These are phyloP conservation scores for Tagetes erecta DNA, from an alignment of 129 eudicot species.

Conservation along the genomic window DNA sequence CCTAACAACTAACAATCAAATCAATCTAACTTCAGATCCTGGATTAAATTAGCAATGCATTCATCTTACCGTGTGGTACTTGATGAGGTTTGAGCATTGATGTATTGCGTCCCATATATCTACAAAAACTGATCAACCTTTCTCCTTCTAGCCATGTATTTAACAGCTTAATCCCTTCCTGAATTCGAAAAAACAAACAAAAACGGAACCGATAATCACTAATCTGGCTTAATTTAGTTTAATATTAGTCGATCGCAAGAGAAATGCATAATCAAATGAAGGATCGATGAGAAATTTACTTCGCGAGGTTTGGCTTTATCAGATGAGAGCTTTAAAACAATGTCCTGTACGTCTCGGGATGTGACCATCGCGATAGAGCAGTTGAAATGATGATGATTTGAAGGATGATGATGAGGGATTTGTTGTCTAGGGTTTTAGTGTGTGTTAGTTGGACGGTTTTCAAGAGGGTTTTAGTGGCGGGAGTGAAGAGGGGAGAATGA, in stretches of 20 bases:
- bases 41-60: neutral
- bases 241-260: neutral
- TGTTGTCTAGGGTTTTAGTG: conserved; percentile 23
- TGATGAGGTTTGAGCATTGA: conserved; percentile 63
- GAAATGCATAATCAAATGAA: neutral
- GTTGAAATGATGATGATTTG: conserved; percentile 17
- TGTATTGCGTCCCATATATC: conserved; percentile 65
- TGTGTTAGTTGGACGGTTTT: conserved; percentile 16
- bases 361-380: conserved; percentile 51
- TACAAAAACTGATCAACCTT: conserved; percentile 60
- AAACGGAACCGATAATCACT: neutral
- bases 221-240: neutral
- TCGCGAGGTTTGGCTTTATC: conserved; percentile 83
- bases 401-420: neutral
- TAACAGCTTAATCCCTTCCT: conserved; percentile 92
- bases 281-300: conserved; percentile 38
- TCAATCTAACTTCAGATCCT: neutral
- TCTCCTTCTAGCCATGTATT: conserved; percentile 87
- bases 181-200: conserved; percentile 14
- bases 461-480: conserved; percentile 34
- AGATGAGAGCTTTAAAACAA: conserved; percentile 69
- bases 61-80: conserved; percentile 73
- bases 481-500: neutral
- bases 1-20: neutral
- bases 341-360: conserved; percentile 73